Evolutionary conservation across 441 rosid genomes (phyloP), one percentile per base, ranked within the genome.

Genomic region (Iberis amara): DNA sequence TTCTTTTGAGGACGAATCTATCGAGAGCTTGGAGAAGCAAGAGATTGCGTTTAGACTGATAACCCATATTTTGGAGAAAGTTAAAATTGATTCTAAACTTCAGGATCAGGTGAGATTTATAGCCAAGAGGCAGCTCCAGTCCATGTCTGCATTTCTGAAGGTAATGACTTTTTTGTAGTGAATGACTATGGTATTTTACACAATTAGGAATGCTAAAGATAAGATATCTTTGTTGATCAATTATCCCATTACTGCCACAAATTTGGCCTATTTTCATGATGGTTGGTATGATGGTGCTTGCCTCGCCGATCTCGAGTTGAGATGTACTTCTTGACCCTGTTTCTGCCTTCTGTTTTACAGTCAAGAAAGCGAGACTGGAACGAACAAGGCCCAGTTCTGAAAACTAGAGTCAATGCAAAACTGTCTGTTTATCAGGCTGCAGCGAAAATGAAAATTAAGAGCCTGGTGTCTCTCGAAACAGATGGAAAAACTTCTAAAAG

Each of bases 361-460:
- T 78, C 83, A 68, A 78, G 94, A 83, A 94, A 83, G 74, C 84
- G 90, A 66, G 97, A 94, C 45, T 89, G 95, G 97, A 79, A 67
- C 40, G 97, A 85, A 47, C 97, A 85, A 55, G 99, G 96, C 48
- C 75, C 78, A 33, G 76, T 65, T 67, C 69, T 89, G 69, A 85
- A 94, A 73, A 68, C 82, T 67, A 89, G 94, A 79, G 74, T 86
- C 63, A 79, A 73, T 41, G 83, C 89, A 48, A 89, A 86, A 72
- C 76, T 94, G 49, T 79, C 86, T 35, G 88, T 85, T 69, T 94
- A 85, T 69, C 94, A 81, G 52, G 89, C 97, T 62, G 90, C 81
- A 47, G 85, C 85, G 2, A 76, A 72, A 72, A 81, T 94, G 94
- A 78, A 81, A 58, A 79, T 86, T 45, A 76, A 68, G 81, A 79